These are phyloP conservation scores for Colletotrichum destructivum DNA, from an alignment of 2,329 filamentous ascomycete genomes.

Conservation along the genomic window DNA sequence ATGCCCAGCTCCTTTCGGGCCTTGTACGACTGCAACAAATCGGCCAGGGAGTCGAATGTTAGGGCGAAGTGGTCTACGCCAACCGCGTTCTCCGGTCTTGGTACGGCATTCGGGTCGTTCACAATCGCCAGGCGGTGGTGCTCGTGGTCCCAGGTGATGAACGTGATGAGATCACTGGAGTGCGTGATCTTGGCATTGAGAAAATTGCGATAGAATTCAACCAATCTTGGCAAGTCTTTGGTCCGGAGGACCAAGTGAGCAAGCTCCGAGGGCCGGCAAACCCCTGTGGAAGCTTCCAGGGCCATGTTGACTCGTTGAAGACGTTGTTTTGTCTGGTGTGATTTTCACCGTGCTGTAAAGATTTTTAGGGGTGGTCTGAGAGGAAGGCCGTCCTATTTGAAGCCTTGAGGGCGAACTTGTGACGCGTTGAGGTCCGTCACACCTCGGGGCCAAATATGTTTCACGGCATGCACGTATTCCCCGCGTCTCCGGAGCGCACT, in stretches of 20 bases:
- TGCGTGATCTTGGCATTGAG: conserved; percentile 51
- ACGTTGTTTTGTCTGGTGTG: not conserved
- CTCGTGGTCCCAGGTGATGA: conserved; percentile 62
- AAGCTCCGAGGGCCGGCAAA: conserved; percentile 31
- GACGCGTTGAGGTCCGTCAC: not conserved
- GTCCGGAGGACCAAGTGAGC: conserved; percentile 34
- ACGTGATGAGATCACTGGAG: conserved; percentile 50
- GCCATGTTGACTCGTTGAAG: conserved; percentile 13
- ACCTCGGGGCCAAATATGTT: conserved; percentile 8
- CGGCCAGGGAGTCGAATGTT: conserved; percentile 52
- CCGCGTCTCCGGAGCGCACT: not conserved
- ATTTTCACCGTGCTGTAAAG: not conserved
- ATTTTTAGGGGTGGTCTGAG: not conserved
- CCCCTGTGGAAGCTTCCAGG: conserved; percentile 1
- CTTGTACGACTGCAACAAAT: conserved; percentile 54
- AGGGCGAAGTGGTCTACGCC: conserved; percentile 62
- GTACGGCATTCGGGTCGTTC: conserved; percentile 45
- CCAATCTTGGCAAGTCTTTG: conserved; percentile 43
- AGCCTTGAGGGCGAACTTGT: not conserved
- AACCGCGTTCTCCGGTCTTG: conserved; percentile 45
- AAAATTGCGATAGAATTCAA: conserved; percentile 55
- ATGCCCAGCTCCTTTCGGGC: conserved; percentile 55
- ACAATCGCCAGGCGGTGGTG: conserved; percentile 64
- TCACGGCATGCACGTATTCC: conserved; percentile 6
- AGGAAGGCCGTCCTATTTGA: conserved; percentile 13